Percentiles rank a stretch among this genome's conserved stretches.
Conservation (phyloP, 345 rosid genomes). For the Arabis hirsuta region DNA sequence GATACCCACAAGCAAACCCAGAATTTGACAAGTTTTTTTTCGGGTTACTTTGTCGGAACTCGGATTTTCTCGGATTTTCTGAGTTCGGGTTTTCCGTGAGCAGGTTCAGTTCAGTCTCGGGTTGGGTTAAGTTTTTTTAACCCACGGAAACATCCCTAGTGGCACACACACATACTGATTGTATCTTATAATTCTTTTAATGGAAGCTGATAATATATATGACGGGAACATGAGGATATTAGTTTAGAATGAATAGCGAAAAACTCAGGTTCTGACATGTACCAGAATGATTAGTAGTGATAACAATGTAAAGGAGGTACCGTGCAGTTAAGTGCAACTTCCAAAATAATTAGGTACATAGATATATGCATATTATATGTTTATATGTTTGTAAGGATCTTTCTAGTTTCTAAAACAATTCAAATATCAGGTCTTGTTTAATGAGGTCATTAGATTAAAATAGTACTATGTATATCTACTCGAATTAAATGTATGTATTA, state of each 20-base stretch:
- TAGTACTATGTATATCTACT: neutral
- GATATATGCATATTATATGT: neutral
- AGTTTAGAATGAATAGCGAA: neutral
- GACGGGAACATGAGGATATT: neutral
- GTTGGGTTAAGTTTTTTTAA: no score
- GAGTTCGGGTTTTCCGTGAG: no score
- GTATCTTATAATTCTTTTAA: no score
- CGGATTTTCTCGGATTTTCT: no score
- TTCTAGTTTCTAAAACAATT: neutral
- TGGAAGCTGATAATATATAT: neutral
- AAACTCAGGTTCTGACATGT: neutral
- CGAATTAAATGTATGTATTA: neutral
- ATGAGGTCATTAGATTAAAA: neutral
- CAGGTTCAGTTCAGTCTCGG: no score
- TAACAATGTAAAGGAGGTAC: slow-evolving; percentile 14
- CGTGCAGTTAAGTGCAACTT: slow-evolving; percentile 10
- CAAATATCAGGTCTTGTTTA: neutral
- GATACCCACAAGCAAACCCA: no score
- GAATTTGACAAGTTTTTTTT: no score
- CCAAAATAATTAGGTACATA: neutral
- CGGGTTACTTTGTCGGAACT: no score
- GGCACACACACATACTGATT: no score
- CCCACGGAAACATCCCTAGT: no score
- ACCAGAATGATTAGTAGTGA: neutral
- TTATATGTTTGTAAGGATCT: neutral